Percentiles rank a stretch among this genome's conserved stretches.
phyloP scores from a whole-genome alignment of 257 asterid species.

The Phtheirospermum japonicum region DNA sequence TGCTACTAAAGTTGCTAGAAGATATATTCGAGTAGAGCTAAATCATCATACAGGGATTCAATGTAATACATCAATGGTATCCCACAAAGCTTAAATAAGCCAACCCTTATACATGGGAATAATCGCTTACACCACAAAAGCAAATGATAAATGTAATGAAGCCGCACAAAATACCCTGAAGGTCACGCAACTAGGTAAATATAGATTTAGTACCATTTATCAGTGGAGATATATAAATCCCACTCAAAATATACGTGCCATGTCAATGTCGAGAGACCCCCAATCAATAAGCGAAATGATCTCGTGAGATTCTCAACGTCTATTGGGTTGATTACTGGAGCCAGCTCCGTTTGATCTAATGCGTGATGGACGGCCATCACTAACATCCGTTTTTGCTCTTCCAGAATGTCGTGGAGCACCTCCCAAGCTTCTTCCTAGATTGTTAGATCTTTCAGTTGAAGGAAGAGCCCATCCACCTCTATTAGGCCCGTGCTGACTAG shows the following conservation, averaged over 20 bases:
- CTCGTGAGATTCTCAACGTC: slow-evolving; percentile 23
- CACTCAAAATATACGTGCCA: neutral
- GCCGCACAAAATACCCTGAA: neutral
- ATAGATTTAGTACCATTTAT: too few species aligned
- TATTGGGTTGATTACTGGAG: slow-evolving; percentile 25
- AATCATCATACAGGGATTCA: too few species aligned
- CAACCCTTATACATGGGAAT: neutral
- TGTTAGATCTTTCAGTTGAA: slow-evolving; percentile 36
- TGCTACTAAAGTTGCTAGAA: too few species aligned
- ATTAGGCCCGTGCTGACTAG: slow-evolving; percentile 29
- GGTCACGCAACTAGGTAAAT: neutral
- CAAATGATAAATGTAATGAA: neutral
- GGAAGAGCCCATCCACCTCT: slow-evolving; percentile 74
- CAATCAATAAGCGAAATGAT: neutral
- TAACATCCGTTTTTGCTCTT: slow-evolving; percentile 19
- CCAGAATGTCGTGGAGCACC: slow-evolving; percentile 31
- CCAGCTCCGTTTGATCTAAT: slow-evolving; percentile 30
- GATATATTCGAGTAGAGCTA: too few species aligned
- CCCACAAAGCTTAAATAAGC: neutral
- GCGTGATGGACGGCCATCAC: slow-evolving; percentile 32
- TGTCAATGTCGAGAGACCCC: neutral
- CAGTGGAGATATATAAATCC: neutral
- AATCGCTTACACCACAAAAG: neutral
- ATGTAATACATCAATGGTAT: neutral
- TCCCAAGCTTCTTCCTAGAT: slow-evolving; percentile 25